A percentile compares a stretch with the other conserved stretches of the same genome.
Evolutionary conservation across 2,329 filamentous ascomycete species (phyloP).

Genomic region (Fonsecaea nubica): DNA sequence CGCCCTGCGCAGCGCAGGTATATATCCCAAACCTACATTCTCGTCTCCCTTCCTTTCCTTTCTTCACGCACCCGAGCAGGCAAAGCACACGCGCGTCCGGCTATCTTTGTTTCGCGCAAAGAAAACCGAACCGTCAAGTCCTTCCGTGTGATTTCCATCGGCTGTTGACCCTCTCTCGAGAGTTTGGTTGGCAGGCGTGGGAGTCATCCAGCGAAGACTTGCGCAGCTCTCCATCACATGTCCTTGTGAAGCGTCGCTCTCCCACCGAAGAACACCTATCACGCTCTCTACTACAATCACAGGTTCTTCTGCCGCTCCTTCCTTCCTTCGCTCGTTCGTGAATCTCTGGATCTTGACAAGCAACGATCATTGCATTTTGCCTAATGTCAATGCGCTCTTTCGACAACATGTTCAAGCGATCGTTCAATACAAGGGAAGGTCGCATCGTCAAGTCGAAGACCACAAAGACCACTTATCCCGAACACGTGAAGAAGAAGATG

Average conservation of each 20-base stretch:
- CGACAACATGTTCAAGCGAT: conserved; percentile 86
- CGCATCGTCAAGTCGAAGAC: conserved; percentile 89
- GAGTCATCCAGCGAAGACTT: conserved; percentile 55
- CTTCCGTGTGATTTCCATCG: conserved; percentile 34
- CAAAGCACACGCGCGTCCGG: conserved; percentile 37
- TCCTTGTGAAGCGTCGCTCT: conserved; percentile 53
- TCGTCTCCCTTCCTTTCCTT: conserved; percentile 30
- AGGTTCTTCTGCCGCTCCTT: conserved; percentile 47
- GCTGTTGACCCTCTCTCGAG: conserved; percentile 31
- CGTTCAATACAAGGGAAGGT: conserved; percentile 77
- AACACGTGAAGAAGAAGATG: conserved; percentile 84
- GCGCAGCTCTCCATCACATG: conserved; percentile 60
- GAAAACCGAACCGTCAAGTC: conserved; percentile 35
- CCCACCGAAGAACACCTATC: conserved; percentile 44
- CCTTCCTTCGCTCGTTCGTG: conserved; percentile 56
- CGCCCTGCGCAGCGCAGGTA: conserved; percentile 35
- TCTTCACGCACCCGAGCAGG: conserved; percentile 41
- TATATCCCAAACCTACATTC: conserved; percentile 28
- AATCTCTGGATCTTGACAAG: conserved; percentile 41
- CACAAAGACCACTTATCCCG: conserved; percentile 75
- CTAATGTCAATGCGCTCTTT: conserved; percentile 41
- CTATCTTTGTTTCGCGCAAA: conserved; percentile 33
- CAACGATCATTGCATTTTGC: conserved; percentile 31
- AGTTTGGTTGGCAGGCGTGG: conserved; percentile 40
- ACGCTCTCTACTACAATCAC: conserved; percentile 50